Percentiles rank a stretch among this genome's conserved stretches.
Conservation (phyloP, 106 monocot genomes). For the Dendrobium chrysotoxum region DNA sequence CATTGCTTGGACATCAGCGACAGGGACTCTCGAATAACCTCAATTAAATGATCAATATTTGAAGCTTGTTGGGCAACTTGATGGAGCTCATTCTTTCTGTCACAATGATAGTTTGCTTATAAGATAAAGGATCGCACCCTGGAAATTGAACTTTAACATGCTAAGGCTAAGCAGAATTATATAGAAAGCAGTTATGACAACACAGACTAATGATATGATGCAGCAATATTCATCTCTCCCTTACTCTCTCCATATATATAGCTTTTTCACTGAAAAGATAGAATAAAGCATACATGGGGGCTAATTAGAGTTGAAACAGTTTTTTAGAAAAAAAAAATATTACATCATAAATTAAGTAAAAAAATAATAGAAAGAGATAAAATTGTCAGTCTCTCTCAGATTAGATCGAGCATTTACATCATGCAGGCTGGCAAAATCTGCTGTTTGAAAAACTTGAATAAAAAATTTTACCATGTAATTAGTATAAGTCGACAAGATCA, state of each 20-base stretch:
- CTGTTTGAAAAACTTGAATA: background rate
- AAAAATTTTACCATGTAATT: background rate
- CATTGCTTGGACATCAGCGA: conserved; percentile 86
- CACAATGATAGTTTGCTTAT: background rate
- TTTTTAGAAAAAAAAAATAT: too few relatives aligned
- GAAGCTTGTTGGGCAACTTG: conserved; percentile 95
- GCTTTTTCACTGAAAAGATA: too few relatives aligned
- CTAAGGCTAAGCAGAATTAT: background rate
- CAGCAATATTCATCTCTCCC: background rate
- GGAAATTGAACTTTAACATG: background rate
- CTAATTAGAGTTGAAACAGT: too few relatives aligned
- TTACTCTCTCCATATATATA: too few relatives aligned
- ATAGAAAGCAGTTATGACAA: background rate
- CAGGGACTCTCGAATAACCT: conserved; percentile 70
- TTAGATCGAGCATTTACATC: background rate
- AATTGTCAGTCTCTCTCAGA: background rate
- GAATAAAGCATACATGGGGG: too few relatives aligned
- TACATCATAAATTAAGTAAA: too few relatives aligned
- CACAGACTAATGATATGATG: background rate
- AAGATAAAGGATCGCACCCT: background rate
- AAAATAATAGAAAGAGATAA: background rate
- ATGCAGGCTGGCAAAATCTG: background rate
- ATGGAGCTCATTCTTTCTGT: conserved; percentile 84
- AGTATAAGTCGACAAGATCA: background rate
- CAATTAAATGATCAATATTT: conserved; percentile 83